Conservation (phyloP, 306 rosid species). For the Potentilla sterilis region DNA sequence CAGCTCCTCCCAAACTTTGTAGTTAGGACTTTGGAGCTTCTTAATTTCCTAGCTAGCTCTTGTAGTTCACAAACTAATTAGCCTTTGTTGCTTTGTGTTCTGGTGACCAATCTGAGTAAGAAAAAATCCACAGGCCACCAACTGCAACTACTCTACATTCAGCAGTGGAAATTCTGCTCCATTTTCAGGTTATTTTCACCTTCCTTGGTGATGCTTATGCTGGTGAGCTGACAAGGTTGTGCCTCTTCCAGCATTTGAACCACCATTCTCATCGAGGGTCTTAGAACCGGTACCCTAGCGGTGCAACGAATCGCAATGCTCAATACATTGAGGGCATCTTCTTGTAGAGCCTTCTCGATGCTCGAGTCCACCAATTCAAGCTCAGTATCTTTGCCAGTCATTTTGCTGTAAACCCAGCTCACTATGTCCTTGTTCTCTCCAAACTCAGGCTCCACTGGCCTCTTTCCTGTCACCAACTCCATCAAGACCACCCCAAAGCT, state of each 20-base stretch:
- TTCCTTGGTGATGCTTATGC: slow-evolving; percentile 38
- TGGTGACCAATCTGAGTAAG: background rate
- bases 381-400: slow-evolving; percentile 36
- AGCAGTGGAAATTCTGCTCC: background rate
- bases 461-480: slow-evolving; percentile 82
- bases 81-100: background rate
- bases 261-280: slow-evolving; percentile 87
- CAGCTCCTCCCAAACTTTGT: background rate
- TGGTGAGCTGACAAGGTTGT: slow-evolving; percentile 45
- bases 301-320: slow-evolving; percentile 67
- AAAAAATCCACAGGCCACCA: background rate
- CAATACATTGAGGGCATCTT: slow-evolving; percentile 63
- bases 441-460: slow-evolving; percentile 60
- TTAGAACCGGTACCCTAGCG: slow-evolving; percentile 45
- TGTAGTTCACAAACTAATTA: background rate
- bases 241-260: slow-evolving; percentile 89
- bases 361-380: slow-evolving; percentile 55
- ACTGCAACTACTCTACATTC: slow-evolving; percentile 1
- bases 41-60: background rate
- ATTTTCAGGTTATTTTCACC: slow-evolving; percentile 21
- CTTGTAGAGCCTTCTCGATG: slow-evolving; percentile 48
- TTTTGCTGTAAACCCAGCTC: slow-evolving; percentile 54
- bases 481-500: slow-evolving; percentile 86
- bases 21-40: background rate
- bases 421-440: slow-evolving; percentile 83